Evolutionary conservation across 2,329 filamentous ascomycete species (phyloP).

Genomic region (Fusarium sambucinum): DNA sequence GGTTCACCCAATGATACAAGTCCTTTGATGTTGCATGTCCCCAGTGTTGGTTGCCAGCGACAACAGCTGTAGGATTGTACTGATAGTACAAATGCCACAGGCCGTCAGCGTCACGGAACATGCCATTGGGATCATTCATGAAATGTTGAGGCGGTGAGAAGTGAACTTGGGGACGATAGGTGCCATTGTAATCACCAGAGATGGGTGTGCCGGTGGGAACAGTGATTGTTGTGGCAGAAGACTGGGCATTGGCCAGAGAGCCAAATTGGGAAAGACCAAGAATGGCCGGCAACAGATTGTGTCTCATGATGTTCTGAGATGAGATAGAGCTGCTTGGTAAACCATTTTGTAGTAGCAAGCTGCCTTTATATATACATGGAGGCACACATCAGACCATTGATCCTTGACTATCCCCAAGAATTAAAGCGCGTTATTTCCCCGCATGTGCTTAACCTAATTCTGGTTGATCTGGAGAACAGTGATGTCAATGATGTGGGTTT

Average conservation of each 20-base stretch:
- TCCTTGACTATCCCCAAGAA: not conserved
- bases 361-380: slow-evolving; percentile 3
- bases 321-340: not conserved
- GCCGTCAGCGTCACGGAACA: slow-evolving; percentile 68
- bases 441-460: slow-evolving; percentile 1
- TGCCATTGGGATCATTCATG: slow-evolving; percentile 75
- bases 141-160: slow-evolving; percentile 66
- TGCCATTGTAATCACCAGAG: slow-evolving; percentile 45
- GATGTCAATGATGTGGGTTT: slow-evolving; percentile 10
- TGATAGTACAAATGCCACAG: slow-evolving; percentile 76
- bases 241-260: not conserved
- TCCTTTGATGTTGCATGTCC: slow-evolving; percentile 73
- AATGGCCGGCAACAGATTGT: not conserved
- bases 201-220: slow-evolving; percentile 45
- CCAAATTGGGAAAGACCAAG: slow-evolving; percentile 2
- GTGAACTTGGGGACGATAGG: slow-evolving; percentile 65
- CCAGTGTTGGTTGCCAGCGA: slow-evolving; percentile 73
- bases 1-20: slow-evolving; percentile 73
- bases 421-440: not conserved
- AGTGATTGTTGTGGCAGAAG: not conserved
- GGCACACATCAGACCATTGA: not conserved
- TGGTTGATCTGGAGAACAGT: slow-evolving; percentile 10
- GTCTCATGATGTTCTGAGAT: not conserved
- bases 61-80: slow-evolving; percentile 57
- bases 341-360: rapidly evolving